Base-by-base conservation (phyloP, 2,329 filamentous ascomycete genomes). In the Aspergillus brasiliensis region DNA sequence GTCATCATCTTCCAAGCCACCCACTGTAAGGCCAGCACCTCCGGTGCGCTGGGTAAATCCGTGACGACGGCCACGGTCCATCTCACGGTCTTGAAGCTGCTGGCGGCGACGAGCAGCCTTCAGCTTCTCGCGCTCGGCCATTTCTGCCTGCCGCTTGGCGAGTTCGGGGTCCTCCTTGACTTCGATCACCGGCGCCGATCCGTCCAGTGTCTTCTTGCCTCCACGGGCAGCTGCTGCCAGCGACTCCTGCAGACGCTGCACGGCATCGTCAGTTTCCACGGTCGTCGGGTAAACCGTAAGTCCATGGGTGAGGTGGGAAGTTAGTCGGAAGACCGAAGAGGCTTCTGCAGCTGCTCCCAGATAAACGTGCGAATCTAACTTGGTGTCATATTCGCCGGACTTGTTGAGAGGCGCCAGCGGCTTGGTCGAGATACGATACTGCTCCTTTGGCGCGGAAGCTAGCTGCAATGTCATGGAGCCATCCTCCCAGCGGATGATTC, bases 401-500 rank as follows among this genome's bases (percentile, higher is more conserved):
- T 78, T 73, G 69, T 85, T 82, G 31, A 84, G 79, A 63, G 85
- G 84, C 31, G 83, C 84, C 54, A 89, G 79, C 48, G 84, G 74
- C 69, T 86, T 85, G 37, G 83, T 79, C 61, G 83, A 75, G 58
- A 88, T 83, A 62, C 83, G 81, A 73, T 87, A 88, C 66, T 88
- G 86, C 58, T 83, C 82, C 37, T 77, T 80, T 1, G 86, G 84
- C 38, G 86, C 82, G 13, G 84, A 87, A 23, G 86, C 87, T 38
- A 89, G 79, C 67, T 90, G 87, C 3, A 90, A 77, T 2, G 87
- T 89, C 49, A 89, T 75, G 4, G 84, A 88, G 38, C 87, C 87
- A 67, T 90, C 87, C 17, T 86, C 87, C 87, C 87, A 90, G 63
- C 84, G 82, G 52, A 89, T 80, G 54, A 89, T 80, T 42, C 87